phyloP scores from a whole-genome alignment of 2,329 filamentous ascomycete genomes.

The Clarireedia sp. region DNA sequence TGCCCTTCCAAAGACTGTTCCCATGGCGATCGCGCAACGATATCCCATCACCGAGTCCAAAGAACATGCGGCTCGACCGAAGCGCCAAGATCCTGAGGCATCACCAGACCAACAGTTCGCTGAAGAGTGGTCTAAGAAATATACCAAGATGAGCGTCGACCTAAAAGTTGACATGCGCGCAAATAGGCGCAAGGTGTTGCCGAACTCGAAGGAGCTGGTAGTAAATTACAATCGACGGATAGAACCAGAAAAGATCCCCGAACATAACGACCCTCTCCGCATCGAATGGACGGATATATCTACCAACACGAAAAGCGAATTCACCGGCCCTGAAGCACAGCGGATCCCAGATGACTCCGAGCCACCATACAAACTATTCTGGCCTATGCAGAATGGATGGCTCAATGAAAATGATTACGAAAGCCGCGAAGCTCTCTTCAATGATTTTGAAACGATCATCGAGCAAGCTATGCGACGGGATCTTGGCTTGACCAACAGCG shows the following conservation, averaged over 20 bases:
- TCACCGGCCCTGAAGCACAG: conserved; percentile 65
- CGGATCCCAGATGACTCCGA: conserved; percentile 83
- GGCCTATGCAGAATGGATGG: conserved; percentile 81
- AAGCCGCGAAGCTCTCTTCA: conserved; percentile 69
- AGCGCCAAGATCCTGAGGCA: conserved; percentile 50
- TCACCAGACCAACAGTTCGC: conserved; percentile 75
- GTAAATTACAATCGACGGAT: conserved; percentile 87
- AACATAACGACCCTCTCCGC: conserved; percentile 89
- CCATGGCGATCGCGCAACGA: conserved; percentile 82
- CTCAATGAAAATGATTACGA: conserved; percentile 86
- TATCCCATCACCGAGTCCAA: conserved; percentile 76
- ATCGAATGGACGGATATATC: conserved; percentile 91
- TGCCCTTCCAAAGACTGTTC: conserved; percentile 85
- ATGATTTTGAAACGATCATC: conserved; percentile 81
- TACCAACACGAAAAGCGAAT: conserved; percentile 52
- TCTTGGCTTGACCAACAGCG: conserved; percentile 67
- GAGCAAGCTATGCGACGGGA: conserved; percentile 83
- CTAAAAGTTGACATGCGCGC: conserved; percentile 84
- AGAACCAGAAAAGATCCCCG: conserved; percentile 76
- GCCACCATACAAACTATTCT: conserved; percentile 85
- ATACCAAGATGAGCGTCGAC: conserved; percentile 74
- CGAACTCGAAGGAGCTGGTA: conserved; percentile 95
- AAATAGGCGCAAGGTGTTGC: conserved; percentile 89
- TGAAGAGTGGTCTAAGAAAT: conserved; percentile 69
- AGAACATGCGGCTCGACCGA: conserved; percentile 69